Conservation (phyloP, 192 early-diverging fungal species). For the Umbelopsis vinacea region DNA sequence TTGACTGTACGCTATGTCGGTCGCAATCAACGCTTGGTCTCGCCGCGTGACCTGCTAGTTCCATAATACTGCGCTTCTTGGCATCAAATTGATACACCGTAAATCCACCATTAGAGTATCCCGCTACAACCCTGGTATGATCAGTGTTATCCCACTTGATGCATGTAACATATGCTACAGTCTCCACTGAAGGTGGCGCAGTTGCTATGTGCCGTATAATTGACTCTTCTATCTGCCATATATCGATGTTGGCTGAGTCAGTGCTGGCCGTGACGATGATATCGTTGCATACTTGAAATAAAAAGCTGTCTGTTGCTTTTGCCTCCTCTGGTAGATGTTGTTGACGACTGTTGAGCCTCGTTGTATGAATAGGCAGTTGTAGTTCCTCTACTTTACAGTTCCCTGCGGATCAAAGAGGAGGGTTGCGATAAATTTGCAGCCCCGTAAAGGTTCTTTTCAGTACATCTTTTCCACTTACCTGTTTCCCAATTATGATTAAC, state of each 20-base stretch:
- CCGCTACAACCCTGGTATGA: slow-evolving; percentile 34
- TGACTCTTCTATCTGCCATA: not conserved
- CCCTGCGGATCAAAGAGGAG: not conserved
- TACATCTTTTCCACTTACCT: slow-evolving; percentile 39
- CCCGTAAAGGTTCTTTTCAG: too few species aligned
- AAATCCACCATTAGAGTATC: slow-evolving; percentile 46
- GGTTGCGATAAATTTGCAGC: not conserved
- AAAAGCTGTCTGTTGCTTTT: not conserved
- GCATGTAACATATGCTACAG: slow-evolving; percentile 1
- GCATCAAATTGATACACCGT: slow-evolving; percentile 36
- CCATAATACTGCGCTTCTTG: not conserved
- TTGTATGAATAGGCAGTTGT: not conserved
- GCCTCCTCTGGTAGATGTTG: not conserved
- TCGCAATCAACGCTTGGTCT: not conserved
- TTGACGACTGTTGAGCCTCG: not conserved
- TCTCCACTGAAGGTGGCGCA: not conserved
- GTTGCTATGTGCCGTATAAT: slow-evolving; percentile 21
- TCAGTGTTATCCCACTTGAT: slow-evolving; percentile 5
- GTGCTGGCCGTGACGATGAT: not conserved
- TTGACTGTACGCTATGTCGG: slow-evolving; percentile 9
- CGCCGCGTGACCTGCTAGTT: slow-evolving; percentile 11
- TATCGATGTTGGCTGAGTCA: not conserved
- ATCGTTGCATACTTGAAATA: slow-evolving; percentile 15
- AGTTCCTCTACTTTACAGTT: slow-evolving; percentile 21
- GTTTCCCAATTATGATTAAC: slow-evolving; percentile 56